Conservation (phyloP, 108 stramenopile genomes). For the Bacterosira constricta region DNA sequence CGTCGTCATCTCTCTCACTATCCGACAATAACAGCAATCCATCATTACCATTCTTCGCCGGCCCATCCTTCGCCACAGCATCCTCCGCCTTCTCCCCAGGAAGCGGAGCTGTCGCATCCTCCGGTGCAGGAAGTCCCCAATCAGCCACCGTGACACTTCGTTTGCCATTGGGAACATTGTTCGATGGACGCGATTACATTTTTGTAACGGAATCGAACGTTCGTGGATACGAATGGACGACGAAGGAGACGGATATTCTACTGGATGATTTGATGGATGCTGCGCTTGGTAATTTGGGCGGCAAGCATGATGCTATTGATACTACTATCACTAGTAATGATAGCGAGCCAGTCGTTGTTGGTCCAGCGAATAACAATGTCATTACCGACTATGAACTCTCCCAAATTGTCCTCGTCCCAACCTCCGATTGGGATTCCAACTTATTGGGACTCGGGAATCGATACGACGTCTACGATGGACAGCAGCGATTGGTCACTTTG, state of each 20-base stretch:
- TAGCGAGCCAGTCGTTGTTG: no score
- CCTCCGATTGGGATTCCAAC: constrained; percentile 53
- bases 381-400: constrained; percentile 54
- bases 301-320: no score
- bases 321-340: no score
- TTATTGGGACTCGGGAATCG: constrained; percentile 39
- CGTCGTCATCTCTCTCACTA: background rate
- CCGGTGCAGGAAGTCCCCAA: no score
- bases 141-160: constrained; percentile 49
- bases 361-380: background rate
- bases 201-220: constrained; percentile 58
- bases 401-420: constrained; percentile 60
- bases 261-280: constrained; percentile 58
- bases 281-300: constrained; percentile 4
- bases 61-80: background rate
- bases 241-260: constrained; percentile 46
- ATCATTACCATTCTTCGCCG: constrained; percentile 13
- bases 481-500: constrained; percentile 58
- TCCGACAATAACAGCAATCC: background rate
- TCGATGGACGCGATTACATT: constrained; percentile 59
- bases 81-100: background rate
- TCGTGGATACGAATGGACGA: constrained; percentile 55
- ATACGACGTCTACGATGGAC: constrained; percentile 66
- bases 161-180: constrained; percentile 55
- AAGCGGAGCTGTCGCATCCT: background rate